Percentiles rank a stretch among this genome's conserved stretches.
Evolutionary conservation across 1,284 basidiomycete genomes (phyloP).

Genomic region (Bjerkandera adusta): DNA sequence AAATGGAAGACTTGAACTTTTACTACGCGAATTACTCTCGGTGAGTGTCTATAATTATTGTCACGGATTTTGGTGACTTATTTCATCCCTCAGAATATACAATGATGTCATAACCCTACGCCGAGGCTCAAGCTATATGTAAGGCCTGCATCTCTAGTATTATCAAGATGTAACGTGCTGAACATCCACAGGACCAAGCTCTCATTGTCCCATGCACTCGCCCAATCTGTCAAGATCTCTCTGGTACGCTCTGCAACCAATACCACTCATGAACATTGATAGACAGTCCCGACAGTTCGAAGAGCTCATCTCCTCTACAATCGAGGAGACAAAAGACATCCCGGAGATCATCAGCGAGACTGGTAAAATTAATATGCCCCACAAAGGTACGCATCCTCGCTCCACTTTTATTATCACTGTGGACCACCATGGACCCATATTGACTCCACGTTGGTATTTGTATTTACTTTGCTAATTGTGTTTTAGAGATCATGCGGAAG

Average conservation of each 20-base stretch:
- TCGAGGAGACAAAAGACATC: constrained; percentile 96
- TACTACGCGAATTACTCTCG: constrained; percentile 97
- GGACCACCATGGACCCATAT: not conserved
- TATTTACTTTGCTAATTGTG: not conserved
- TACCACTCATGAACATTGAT: constrained; percentile 2
- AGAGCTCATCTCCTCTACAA: constrained; percentile 89
- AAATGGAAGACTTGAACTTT: constrained; percentile 97
- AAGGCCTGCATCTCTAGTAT: constrained; percentile 30
- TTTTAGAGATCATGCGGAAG: constrained; percentile 92
- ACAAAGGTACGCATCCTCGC: constrained; percentile 51
- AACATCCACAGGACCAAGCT: constrained; percentile 80
- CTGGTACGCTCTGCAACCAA: constrained; percentile 46
- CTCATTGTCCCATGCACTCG: constrained; percentile 90
- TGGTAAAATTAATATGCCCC: constrained; percentile 89
- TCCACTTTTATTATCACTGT: constrained; percentile 4
- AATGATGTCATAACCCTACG: constrained; percentile 97
- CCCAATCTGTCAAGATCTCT: constrained; percentile 97
- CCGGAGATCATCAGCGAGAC: constrained; percentile 92
- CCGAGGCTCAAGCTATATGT: constrained; percentile 96
- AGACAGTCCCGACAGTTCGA: constrained; percentile 60
- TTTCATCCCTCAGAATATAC: constrained; percentile 68
- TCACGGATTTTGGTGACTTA: constrained; percentile 12
- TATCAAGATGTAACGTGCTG: too few relatives aligned
- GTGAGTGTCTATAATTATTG: constrained; percentile 39
- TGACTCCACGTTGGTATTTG: too few relatives aligned